Base-by-base conservation (phyloP, 2,329 filamentous ascomycete species). In the Beauveria sp. region DNA sequence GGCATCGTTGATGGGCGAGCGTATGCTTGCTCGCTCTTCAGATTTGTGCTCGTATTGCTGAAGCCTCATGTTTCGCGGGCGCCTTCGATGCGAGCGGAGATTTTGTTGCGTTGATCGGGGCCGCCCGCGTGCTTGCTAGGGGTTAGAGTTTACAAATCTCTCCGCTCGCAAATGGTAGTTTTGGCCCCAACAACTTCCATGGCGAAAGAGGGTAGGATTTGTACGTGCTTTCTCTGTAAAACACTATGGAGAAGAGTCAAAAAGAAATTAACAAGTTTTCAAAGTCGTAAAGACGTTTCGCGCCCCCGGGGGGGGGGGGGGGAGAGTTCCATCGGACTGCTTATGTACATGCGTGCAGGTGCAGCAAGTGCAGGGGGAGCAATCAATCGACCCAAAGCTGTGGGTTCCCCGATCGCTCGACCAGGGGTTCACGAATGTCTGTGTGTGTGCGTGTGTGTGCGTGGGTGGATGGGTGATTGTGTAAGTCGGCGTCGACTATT, bases 241-340 rank as follows among this genome's bases (percentile, higher is more conserved):
- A 52, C 47, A 52, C 18, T 18, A 45, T 18, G 42, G 34, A 22
- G 2, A 43, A 45, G 53, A 58, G 52, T 62, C 52, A 62, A 58
- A 61, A 62, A 18, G 53, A 62, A 46, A 62, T 58, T 52, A 38
- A 47, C 60, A 58, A 57, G 60, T 61, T 61, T 51, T 22, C 50
- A 53, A 45, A 52, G 57, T 60, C 58, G 49, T 38, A 46, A 53
- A 42, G 40, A 38, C 26, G 40, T 28, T 58, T 60, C 20, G 54
- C 43, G 10, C 18, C 10, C 4, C n/a, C 6, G 28, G 22, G 43
- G 40, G 24, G 45, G 14, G 46, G 49, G 30, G 10, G 30, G 2
- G n/a, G n/a, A n/a, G 30, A 12, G 30, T 34, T 10, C 12, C 59
- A 61, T 51, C 52, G 42, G 38, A 24, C 16, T 38, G 46, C 26